Conservation (phyloP, 495 filamentous ascomycete species). For the Lasiosphaeria miniovina region DNA sequence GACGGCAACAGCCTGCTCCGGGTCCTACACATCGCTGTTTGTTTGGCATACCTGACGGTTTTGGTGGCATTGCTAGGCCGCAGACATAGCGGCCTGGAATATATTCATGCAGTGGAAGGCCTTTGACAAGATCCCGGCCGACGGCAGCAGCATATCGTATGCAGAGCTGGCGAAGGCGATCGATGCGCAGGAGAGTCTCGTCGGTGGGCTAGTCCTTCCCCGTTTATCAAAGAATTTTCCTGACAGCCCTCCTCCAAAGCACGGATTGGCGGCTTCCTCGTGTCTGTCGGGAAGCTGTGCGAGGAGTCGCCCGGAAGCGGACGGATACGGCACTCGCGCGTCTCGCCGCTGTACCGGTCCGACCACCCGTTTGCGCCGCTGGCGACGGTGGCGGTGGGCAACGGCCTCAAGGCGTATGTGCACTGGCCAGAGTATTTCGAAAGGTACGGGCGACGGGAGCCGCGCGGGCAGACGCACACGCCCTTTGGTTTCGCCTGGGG, state of each 20-base stretch:
- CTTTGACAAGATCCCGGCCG: slow-evolving; percentile 31
- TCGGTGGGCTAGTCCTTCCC: slow-evolving; percentile 14
- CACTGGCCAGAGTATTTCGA: slow-evolving; percentile 30
- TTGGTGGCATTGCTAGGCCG: slow-evolving; percentile 10
- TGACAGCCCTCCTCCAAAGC: slow-evolving; percentile 9
- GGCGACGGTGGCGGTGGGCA: slow-evolving; percentile 23
- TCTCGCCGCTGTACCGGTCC: slow-evolving; percentile 26
- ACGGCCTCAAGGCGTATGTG: slow-evolving; percentile 25
- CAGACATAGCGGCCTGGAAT: slow-evolving; percentile 23
- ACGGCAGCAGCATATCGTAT: slow-evolving; percentile 24
- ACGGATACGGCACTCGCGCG: slow-evolving; percentile 21
- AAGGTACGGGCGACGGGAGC: slow-evolving; percentile 21
- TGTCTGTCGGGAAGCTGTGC: slow-evolving; percentile 19
- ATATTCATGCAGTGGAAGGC: slow-evolving; percentile 32
- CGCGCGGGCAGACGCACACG: slow-evolving; percentile 17
- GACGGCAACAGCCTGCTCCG: too few species aligned
- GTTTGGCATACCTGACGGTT: too few species aligned
- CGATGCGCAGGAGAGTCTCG: slow-evolving; percentile 25
- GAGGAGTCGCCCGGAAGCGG: neutral
- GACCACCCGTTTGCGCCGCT: slow-evolving; percentile 14
- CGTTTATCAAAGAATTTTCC: neutral
- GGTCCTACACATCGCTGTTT: too few species aligned
- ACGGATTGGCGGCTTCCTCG: slow-evolving; percentile 21
- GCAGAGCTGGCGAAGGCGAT: slow-evolving; percentile 23
- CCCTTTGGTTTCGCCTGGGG: slow-evolving; percentile 31